Evolutionary conservation across 2,329 filamentous ascomycete genomes (phyloP), one percentile per base, ranked within the genome.

Genomic region (Aspergillus oerlinghausenensis): DNA sequence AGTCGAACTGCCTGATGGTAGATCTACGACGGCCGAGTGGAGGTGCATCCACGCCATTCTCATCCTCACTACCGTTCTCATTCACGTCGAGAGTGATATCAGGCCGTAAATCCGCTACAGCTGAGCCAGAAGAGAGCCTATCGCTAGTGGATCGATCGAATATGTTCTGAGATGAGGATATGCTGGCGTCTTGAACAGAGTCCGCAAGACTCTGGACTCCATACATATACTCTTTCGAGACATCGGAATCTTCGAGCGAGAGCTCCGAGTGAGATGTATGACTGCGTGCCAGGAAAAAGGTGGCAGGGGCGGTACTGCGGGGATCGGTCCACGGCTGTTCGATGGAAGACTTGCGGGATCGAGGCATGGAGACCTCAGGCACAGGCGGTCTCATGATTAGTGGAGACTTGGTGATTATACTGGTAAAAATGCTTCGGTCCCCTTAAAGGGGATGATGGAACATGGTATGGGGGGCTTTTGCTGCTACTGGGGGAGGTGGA

Each of bases 251-350:
- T 35, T 65, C 63, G 19, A 65, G 63, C 26, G 70, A 71, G 42
- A 55, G 32, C 35, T 61, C 68, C 58, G 51, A 48, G 35, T 82
- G 76, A 63, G 80, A 70, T 52, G 81, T 78, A 56, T 77, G 74
- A 64, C 80, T 81, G 61, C 79, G 82, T 59, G 80, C 76, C 59
- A 87, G 74, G 69, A 86, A 85, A 76, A 86, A 86, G 52, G 81
- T 82, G 51, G 81, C 81, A 45, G 82, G 82, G 58, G 74, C 73
- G 55, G 69, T 64, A 63, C 65, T 68, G 63, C 70, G 69, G 65
- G 70, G 69, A 55, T 77, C 73, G 55, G 66, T 67, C 63, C 67
- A 69, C 56, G 71, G 69, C 60, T 67, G 67, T 53, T 67, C 69
- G 50, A 67, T 64, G 58, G 69, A 71, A 51, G 64, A 60, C 63